These are phyloP conservation scores for Turnera subulata DNA, from an alignment of 345 rosid genomes.

Conservation along the genomic window DNA sequence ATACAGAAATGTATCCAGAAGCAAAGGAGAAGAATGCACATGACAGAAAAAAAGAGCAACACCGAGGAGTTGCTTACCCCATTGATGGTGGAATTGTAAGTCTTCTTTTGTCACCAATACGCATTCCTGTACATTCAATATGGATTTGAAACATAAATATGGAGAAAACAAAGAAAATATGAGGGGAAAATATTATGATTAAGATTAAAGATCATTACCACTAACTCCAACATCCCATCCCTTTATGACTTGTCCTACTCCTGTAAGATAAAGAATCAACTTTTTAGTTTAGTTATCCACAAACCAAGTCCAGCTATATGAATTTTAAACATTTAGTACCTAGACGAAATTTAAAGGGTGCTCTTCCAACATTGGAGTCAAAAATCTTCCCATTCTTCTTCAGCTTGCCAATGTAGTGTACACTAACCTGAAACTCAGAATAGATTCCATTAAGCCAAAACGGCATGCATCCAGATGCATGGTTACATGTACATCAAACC, in stretches of 20 bases:
- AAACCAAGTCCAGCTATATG: neutral
- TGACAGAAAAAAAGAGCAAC: neutral
- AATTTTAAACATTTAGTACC: conserved; percentile 33
- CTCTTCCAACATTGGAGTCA: conserved; percentile 73
- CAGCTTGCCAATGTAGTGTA: conserved; percentile 84
- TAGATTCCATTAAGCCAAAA: neutral
- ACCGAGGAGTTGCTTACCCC: conserved; percentile 53
- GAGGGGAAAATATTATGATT: conserved; percentile 1
- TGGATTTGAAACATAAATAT: neutral
- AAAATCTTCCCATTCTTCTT: conserved; percentile 80
- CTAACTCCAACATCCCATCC: conserved; percentile 98
- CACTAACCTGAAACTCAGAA: conserved; percentile 62
- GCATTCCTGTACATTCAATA: conserved; percentile 56
- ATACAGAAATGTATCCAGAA: neutral
- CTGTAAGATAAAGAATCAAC: conserved; percentile 35
- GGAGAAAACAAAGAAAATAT: neutral
- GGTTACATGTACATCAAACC: too few species aligned
- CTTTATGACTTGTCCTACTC: conserved; percentile 84
- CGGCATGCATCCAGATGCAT: too few species aligned
- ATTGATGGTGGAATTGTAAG: conserved; percentile 67
- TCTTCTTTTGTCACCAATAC: conserved; percentile 78
- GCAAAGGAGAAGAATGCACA: neutral
- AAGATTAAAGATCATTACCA: conserved; percentile 40
- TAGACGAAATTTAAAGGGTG: conserved; percentile 84
- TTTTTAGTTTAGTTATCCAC: neutral